A percentile compares a stretch with the other conserved stretches of the same genome.
phyloP scores from a whole-genome alignment of 2,329 filamentous ascomycete species.

The Hypoxylon sp. region DNA sequence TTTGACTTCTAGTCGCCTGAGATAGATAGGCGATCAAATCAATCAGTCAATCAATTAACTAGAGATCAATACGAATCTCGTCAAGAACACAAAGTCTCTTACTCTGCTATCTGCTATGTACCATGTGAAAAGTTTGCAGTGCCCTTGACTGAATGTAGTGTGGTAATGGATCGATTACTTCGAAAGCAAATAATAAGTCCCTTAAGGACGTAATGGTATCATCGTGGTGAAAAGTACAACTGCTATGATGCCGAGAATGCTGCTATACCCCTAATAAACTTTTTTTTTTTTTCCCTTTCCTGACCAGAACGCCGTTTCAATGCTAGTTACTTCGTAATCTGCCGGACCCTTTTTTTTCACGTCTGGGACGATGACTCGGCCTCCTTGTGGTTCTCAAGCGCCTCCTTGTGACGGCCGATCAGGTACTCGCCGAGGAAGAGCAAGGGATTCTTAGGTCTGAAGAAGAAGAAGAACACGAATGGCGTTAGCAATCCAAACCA shows the following conservation, averaged over 20 bases:
- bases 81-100: too few species aligned
- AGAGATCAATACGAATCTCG: conserved; percentile 33
- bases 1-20: conserved; percentile 37
- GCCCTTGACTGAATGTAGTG: too few species aligned
- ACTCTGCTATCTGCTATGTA: too few species aligned
- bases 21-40: conserved; percentile 30
- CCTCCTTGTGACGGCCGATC: conserved; percentile 73
- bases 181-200: too few species aligned
- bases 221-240: conserved; percentile 26
- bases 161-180: too few species aligned
- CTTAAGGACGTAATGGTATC: conserved; percentile 45
- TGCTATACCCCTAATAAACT: too few species aligned
- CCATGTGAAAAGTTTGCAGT: not conserved
- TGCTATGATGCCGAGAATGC: conserved; percentile 27
- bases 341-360: too few species aligned
- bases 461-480: too few species aligned
- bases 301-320: conserved; percentile 38
- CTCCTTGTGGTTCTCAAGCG: too few species aligned
- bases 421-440: conserved; percentile 75
- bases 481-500: conserved; percentile 9
- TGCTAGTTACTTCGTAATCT: conserved; percentile 24
- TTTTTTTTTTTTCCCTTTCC: conserved; percentile 27
- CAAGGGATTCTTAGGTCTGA: conserved; percentile 72
- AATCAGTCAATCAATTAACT: conserved; percentile 26
- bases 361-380: too few species aligned